Evolutionary conservation across 257 asterid genomes (phyloP).

Genomic region (Gentiana macrophylla): DNA sequence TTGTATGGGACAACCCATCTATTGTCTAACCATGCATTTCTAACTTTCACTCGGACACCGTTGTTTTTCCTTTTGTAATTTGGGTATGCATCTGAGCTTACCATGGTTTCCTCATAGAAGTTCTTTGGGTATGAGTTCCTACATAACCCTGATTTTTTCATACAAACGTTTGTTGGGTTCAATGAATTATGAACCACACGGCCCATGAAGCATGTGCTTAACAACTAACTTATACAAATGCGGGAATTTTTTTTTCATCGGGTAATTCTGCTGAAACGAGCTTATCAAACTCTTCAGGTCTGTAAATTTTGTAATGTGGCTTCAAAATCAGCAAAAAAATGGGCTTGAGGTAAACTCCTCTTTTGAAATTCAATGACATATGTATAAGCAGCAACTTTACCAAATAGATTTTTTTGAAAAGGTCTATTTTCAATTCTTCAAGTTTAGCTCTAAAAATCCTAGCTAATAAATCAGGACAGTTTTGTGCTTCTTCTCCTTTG

Average conservation of each 20-base stretch:
- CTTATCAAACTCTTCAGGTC: not conserved
- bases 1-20: no score
- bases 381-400: not conserved
- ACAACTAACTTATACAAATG: not conserved
- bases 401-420: not conserved
- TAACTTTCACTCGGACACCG: not conserved
- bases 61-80: not conserved
- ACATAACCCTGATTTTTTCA: not conserved
- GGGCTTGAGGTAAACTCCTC: not conserved
- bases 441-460: not conserved
- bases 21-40: not conserved
- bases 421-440: not conserved
- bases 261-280: not conserved
- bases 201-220: conserved; percentile 2
- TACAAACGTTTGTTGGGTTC: not conserved
- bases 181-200: not conserved
- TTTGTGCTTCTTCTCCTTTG: not conserved
- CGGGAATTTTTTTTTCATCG: not conserved
- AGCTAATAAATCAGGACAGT: not conserved
- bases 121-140: not conserved
- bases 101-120: not conserved
- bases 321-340: not conserved
- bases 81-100: not conserved
- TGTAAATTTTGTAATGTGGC: not conserved
- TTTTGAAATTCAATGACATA: not conserved